These are phyloP conservation scores for Ceratocystis papillata DNA, from an alignment of 2,329 filamentous ascomycete species.

Conservation along the genomic window DNA sequence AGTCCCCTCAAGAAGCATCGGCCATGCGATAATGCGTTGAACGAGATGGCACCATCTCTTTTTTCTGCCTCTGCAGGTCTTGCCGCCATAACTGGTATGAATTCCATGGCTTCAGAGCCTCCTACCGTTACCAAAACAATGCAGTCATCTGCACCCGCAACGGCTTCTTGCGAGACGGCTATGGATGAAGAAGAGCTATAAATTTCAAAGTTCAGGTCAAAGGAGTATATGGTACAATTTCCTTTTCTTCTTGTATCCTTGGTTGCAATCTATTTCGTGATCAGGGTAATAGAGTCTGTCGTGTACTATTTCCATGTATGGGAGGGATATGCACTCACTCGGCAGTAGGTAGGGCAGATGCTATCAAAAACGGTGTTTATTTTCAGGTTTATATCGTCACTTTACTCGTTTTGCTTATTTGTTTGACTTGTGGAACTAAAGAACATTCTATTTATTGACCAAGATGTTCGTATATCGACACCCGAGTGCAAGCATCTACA, in stretches of 20 bases:
- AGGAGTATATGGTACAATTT: background rate
- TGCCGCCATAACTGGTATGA: constrained; percentile 23
- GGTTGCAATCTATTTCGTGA: constrained; percentile 11
- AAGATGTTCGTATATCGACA: no score
- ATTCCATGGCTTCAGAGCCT: constrained; percentile 18
- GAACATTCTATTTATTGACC: no score
- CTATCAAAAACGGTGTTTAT: constrained; percentile 22
- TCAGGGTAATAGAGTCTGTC: background rate
- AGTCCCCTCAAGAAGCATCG: constrained; percentile 69
- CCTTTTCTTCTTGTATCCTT: constrained; percentile 19
- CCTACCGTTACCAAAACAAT: constrained; percentile 18
- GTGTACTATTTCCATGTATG: constrained; percentile 14
- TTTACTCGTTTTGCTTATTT: constrained; percentile 16
- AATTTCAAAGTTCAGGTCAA: constrained; percentile 12
- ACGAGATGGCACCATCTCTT: constrained; percentile 21
- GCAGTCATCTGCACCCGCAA: constrained; percentile 17
- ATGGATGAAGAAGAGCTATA: constrained; percentile 25
- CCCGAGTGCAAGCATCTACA: no score
- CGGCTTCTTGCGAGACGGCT: constrained; percentile 11
- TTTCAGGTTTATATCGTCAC: constrained; percentile 12
- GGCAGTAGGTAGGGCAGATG: constrained; percentile 2
- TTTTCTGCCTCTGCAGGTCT: constrained; percentile 23
- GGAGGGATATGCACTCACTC: constrained; percentile 7
- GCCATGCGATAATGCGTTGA: constrained; percentile 37
- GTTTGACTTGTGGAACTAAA: background rate